phyloP scores from a whole-genome alignment of 768 basidiomycete species.

The Asterophora parasitica region DNA sequence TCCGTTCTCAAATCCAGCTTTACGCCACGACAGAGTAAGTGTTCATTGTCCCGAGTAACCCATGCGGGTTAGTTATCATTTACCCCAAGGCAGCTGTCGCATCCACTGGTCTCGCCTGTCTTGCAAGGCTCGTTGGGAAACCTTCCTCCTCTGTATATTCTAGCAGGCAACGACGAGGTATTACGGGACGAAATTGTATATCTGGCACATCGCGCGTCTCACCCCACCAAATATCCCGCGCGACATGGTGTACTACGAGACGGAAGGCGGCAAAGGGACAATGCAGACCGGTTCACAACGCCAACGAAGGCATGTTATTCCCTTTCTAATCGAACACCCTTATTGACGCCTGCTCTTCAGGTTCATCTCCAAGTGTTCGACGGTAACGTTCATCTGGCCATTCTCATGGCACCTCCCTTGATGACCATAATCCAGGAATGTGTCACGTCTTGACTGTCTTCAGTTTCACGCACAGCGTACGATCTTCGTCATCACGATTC shows the following conservation, averaged over 20 bases:
- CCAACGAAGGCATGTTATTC: conserved; percentile 43
- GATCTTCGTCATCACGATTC: conserved; percentile 15
- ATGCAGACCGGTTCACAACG: conserved; percentile 42
- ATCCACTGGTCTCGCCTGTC: conserved; percentile 71
- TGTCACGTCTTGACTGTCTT: conserved; percentile 75
- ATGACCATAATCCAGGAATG: conserved; percentile 39
- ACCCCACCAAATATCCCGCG: conserved; percentile 61
- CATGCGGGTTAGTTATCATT: background rate
- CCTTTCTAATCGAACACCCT: background rate
- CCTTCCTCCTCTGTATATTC: conserved; percentile 69
- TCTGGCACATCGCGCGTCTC: conserved; percentile 74
- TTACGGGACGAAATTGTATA: conserved; percentile 76
- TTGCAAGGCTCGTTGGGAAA: conserved; percentile 71
- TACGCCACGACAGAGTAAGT: conserved; percentile 71
- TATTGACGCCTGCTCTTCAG: conserved; percentile 21
- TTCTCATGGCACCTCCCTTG: background rate
- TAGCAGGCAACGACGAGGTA: conserved; percentile 71
- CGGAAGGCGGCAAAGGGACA: conserved; percentile 44
- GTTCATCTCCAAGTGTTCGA: conserved; percentile 77
- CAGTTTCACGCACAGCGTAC: conserved; percentile 55
- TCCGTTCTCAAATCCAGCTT: conserved; percentile 67
- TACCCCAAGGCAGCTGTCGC: conserved; percentile 47
- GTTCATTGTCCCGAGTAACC: background rate
- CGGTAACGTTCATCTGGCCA: conserved; percentile 32
- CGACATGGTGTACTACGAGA: conserved; percentile 47